Evolutionary conservation across 306 rosid genomes (phyloP).

Genomic region (Heteromeles arbutifolia): DNA sequence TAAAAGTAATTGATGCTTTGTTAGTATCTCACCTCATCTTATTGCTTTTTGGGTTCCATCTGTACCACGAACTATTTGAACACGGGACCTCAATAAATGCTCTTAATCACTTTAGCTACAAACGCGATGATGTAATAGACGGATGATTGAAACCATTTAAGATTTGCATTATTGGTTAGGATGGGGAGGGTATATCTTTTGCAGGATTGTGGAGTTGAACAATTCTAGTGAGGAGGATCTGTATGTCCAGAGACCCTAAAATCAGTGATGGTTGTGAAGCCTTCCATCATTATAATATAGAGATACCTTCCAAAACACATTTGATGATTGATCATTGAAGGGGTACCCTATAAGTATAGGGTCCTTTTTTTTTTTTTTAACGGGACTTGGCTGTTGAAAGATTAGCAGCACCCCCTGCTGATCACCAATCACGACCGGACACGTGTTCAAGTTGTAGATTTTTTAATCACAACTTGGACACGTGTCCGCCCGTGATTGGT

Average conservation of each 20-base stretch:
- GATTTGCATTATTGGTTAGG: background rate
- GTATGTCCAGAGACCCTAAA: background rate
- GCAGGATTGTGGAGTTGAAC: background rate
- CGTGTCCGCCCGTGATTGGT: too few species aligned
- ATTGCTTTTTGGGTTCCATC: background rate
- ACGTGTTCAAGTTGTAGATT: too few species aligned
- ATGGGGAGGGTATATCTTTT: background rate
- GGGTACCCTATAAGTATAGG: background rate
- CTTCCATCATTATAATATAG: constrained; percentile 1
- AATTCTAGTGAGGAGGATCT: background rate
- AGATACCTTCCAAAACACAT: constrained; percentile 5
- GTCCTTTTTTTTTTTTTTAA: background rate
- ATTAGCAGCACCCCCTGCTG: too few species aligned
- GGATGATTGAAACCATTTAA: background rate
- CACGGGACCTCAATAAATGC: too few species aligned
- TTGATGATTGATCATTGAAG: constrained; percentile 6
- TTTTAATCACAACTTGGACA: too few species aligned
- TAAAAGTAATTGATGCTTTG: constrained; percentile 2
- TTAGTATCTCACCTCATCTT: background rate
- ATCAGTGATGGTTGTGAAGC: constrained; percentile 18
- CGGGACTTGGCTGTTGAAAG: too few species aligned
- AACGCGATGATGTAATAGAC: background rate
- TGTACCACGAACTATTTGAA: background rate
- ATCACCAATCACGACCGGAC: too few species aligned
- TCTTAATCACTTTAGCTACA: too few species aligned